Base-by-base conservation (phyloP, 768 basidiomycete species). In the Cystofilobasidium capitatum region DNA sequence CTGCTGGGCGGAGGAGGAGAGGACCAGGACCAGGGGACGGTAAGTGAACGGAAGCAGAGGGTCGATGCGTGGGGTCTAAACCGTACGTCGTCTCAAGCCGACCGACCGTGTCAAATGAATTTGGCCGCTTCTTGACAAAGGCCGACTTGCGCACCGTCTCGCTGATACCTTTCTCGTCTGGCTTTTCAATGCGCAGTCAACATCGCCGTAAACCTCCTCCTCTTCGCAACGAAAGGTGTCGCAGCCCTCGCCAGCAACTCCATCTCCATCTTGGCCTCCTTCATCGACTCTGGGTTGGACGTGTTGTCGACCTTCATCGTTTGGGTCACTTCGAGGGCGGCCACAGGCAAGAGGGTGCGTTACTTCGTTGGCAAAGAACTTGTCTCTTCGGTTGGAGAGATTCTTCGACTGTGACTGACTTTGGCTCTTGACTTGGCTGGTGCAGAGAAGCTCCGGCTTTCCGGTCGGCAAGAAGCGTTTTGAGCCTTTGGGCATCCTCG, bases 271-370 rank as follows among this genome's bases (percentile, higher is more conserved):
- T 45, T 68, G 10, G 66, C 66, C 1, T 57, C 51, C 5, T 24
- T 58, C 24, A 44, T 63, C 33, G 66, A 68, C 29, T 35, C 37
- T 26, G 54, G 61, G 1, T 45, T 68, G 24, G 66, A 68, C 44
- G 47, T 68, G n/a, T 40, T 68, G 6, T 62, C 60, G 14, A 68
- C 66, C 3, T 29, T 40, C 26, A 68, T 68, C 51, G 63, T 68
- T 42, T 68, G 62, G 60, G 61, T 31, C 1, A 62, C 66, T 4
- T 35, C 59, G 0, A 8, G 60, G 9, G 66, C 66, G 14, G 66
- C 66, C 4, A 36, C 17, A 20, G 45, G 47, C 44, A 66, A 33
- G 14, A 17, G 58, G 17, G 64, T 65, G 14, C 20, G 64, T 59
- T 17, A 26, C 26, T 40, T 37, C n/a, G 14, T 13, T 17, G 24